phyloP scores from a whole-genome alignment of 257 asterid species.

The Solanum dulcamara region DNA sequence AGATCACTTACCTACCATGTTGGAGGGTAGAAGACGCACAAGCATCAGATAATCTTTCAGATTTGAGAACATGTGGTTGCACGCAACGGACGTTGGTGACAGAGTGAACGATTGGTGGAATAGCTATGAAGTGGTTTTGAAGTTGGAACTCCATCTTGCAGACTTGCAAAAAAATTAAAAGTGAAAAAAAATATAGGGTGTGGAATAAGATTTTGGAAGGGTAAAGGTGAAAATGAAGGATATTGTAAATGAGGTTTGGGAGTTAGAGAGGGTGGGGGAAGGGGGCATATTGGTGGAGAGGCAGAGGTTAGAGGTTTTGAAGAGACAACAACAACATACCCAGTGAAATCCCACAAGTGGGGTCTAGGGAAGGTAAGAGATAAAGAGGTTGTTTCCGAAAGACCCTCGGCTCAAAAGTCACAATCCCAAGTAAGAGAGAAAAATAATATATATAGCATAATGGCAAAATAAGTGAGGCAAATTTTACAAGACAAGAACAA shows the following conservation, averaged over 20 bases:
- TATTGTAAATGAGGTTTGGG: background rate
- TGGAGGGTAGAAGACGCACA: background rate
- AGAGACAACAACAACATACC: too few relatives aligned
- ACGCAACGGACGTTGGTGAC: background rate
- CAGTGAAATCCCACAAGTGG: too few relatives aligned
- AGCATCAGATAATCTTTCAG: background rate
- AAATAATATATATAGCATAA: too few relatives aligned
- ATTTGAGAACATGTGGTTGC: background rate
- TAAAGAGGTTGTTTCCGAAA: too few relatives aligned
- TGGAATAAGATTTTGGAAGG: background rate
- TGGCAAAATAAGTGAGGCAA: too few relatives aligned
- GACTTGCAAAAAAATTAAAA: background rate
- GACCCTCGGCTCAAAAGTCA: too few relatives aligned
- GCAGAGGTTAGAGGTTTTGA: background rate
- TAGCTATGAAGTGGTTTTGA: background rate
- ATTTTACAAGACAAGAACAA: too few relatives aligned
- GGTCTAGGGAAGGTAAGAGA: too few relatives aligned
- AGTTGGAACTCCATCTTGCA: background rate
- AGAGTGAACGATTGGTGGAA: background rate
- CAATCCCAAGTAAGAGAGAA: too few relatives aligned
- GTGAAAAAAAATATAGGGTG: background rate
- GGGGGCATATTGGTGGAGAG: background rate
- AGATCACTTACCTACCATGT: background rate
- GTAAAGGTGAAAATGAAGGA: background rate
- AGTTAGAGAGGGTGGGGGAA: background rate